Conservation (phyloP, 2,329 filamentous ascomycete genomes). For the Penicillium digitatum region DNA sequence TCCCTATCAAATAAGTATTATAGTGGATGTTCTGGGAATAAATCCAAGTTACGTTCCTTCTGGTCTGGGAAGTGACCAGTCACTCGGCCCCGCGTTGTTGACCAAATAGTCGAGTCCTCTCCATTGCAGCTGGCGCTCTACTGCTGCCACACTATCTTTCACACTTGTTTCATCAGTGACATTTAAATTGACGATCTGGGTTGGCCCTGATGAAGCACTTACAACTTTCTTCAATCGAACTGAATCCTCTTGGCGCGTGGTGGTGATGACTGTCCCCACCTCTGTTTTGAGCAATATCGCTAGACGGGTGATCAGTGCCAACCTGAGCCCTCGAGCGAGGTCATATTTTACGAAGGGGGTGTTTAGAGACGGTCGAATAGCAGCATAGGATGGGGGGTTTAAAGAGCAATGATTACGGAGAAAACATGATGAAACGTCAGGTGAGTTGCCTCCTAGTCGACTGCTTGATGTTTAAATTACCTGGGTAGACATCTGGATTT, state of each 20-base stretch:
- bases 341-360: constrained; percentile 22
- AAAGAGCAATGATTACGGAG: neutral
- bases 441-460: no score
- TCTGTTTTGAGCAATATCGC: constrained; percentile 30
- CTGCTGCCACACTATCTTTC: constrained; percentile 30
- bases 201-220: constrained; percentile 32
- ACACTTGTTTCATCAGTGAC: constrained; percentile 36
- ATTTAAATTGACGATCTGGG: constrained; percentile 39
- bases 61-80: constrained; percentile 14
- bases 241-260: constrained; percentile 36
- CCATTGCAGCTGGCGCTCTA: constrained; percentile 35
- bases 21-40: neutral
- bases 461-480: neutral
- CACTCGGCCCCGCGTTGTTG: constrained; percentile 44
- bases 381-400: neutral
- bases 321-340: constrained; percentile 37
- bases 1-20: constrained; percentile 24
- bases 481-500: neutral
- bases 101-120: constrained; percentile 47
- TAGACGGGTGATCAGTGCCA: constrained; percentile 33
- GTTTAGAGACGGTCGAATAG: no score
- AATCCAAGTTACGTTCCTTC: constrained; percentile 23
- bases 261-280: constrained; percentile 43
- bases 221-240: constrained; percentile 35
- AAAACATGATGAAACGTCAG: neutral